Evolutionary conservation across 495 filamentous ascomycete genomes (phyloP).

Genomic region (Entonaema liquescens): DNA sequence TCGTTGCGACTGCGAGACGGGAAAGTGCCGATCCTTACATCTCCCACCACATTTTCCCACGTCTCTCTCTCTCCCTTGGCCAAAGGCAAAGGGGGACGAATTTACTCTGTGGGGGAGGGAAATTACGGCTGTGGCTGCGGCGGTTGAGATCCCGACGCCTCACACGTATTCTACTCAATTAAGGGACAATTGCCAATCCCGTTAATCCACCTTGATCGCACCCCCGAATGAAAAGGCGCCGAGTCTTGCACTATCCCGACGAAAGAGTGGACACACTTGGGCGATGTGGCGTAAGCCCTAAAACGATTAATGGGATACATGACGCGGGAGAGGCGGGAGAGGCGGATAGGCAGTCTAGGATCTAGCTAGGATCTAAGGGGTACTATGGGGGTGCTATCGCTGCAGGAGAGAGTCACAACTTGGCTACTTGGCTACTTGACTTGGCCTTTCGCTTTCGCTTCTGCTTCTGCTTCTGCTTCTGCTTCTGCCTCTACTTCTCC

Average conservation of each 20-base stretch:
- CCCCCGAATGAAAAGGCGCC: conserved; percentile 15
- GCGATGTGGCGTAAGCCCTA: conserved; percentile 26
- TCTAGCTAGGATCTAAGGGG: neutral
- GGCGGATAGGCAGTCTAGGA: neutral
- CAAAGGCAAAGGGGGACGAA: neutral
- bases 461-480: neutral
- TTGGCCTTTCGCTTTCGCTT: neutral
- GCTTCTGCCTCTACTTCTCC: neutral
- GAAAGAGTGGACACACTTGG: conserved; percentile 13
- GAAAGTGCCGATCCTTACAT: conserved; percentile 17
- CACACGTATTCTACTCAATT: conserved; percentile 20
- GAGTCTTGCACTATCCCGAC: conserved; percentile 17
- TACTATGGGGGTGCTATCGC: neutral
- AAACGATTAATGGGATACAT: conserved; percentile 23
- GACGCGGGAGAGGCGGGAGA: conserved; percentile 12
- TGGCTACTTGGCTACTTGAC: conserved; percentile 1
- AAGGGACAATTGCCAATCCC: conserved; percentile 1
- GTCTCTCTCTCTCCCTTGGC: neutral
- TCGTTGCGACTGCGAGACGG: conserved; percentile 26
- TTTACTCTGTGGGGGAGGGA: conserved; percentile 14
- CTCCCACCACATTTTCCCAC: neutral
- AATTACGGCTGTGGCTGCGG: conserved; percentile 24
- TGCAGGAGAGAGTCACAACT: conserved; percentile 5
- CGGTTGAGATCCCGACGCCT: conserved; percentile 37
- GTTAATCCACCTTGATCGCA: neutral